Base-by-base conservation (phyloP, 441 rosid genomes). In the Lepidium campestre region DNA sequence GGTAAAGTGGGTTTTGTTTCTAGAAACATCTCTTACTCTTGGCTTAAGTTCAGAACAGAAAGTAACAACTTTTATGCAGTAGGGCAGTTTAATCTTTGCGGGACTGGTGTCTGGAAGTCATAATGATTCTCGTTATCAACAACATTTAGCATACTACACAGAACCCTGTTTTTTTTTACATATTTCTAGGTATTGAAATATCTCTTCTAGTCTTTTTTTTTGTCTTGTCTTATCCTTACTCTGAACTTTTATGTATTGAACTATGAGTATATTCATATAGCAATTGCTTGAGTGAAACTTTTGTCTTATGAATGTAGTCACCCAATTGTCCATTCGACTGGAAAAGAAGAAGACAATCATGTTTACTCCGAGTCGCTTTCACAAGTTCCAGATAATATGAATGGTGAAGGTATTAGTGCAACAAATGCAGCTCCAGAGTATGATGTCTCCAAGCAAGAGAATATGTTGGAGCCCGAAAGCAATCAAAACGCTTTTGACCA, bases 381-480 rank as follows among this genome's bases (percentile, higher is more conserved):
- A 14, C 82, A 76, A 69, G 80, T 52, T 45, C 80, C 78, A 54
- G 86, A 73, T 76, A 81, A 78, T 78, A 71, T 82, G 70, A 77
- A 87, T 58, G 78, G 74, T 62, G 90, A 88, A 61, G 87, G 47
- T 75, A 85, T 84, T 64, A 75, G 58, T 11, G 55, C 82, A 36
- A 45, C 81, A 15, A 68, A 74, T 77, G 74, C 77, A 15, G 81
- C 69, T 19, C 75, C 78, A 19, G 90, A 86, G 62, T 83, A 80
- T 71, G 79, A 57, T 32, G 90, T 83, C 75, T 67, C 87, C 65
- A 86, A 82, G 78, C 89, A 82, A 70, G 90, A 87, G 53, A 78
- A 62, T 72, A 40, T 76, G 47, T 79, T 75, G 74, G 62, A 79
- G 54, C 61, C 91, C 22, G 86, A 79, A 67, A 84, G 78, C 42